A percentile compares a stretch with the other conserved stretches of the same genome.
Evolutionary conservation across 75 land plant genomes (phyloP).

Genomic region (Sequoia sempervirens): DNA sequence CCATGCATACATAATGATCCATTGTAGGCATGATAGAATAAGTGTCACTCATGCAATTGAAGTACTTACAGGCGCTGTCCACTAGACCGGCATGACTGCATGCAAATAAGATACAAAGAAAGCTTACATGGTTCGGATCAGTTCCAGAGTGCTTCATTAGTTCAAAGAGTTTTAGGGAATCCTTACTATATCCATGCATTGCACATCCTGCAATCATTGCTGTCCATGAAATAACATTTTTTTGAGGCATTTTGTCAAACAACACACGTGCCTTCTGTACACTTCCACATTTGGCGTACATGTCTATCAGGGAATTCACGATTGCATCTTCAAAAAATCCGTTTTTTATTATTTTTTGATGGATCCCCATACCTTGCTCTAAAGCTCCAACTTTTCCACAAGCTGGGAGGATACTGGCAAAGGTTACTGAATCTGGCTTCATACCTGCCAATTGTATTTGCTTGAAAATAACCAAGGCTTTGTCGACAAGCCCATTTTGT

Average conservation of each 20-base stretch:
- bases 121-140: constrained; percentile 18
- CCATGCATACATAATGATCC: constrained; percentile 13
- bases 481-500: neutral
- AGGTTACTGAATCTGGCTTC: constrained; percentile 13
- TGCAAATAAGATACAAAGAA: constrained; percentile 23
- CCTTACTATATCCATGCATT: constrained; percentile 15
- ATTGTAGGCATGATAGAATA: constrained; percentile 8
- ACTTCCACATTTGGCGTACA: constrained; percentile 16
- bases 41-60: neutral
- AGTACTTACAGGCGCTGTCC: neutral
- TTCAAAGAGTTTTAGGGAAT: constrained; percentile 15
- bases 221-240: constrained; percentile 15
- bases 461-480: constrained; percentile 8
- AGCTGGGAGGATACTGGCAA: constrained; percentile 6
- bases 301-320: constrained; percentile 8
- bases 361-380: constrained; percentile 10
- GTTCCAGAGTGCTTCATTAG: constrained; percentile 21
- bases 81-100: constrained; percentile 20
- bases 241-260: neutral
- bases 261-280: constrained; percentile 1
- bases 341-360: constrained; percentile 3
- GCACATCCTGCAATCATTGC: constrained; percentile 22
- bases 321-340: neutral
- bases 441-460: constrained; percentile 9
- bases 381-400: constrained; percentile 6